phyloP scores from a whole-genome alignment of 768 basidiomycete species.

The Mycena rosella region DNA sequence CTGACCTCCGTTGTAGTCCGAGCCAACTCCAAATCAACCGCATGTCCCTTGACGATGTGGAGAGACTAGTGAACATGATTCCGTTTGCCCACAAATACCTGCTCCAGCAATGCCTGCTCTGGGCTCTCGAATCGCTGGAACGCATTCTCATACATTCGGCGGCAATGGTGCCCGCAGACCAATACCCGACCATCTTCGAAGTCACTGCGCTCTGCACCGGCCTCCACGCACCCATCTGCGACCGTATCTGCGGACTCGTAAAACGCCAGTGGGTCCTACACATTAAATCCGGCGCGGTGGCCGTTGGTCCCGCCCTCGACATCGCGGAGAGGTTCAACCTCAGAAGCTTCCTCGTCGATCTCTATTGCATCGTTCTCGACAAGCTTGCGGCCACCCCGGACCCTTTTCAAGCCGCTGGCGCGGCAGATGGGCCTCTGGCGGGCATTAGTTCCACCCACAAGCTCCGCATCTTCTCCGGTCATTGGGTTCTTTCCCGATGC shows the following conservation, averaged over 20 bases:
- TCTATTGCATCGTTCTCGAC: conserved; percentile 20
- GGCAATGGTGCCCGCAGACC: neutral
- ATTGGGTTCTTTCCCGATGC: conserved; percentile 8
- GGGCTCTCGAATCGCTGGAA: conserved; percentile 26
- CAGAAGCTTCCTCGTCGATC: conserved; percentile 17
- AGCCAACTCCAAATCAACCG: conserved; percentile 21
- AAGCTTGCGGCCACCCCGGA: neutral
- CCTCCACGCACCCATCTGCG: conserved; percentile 1
- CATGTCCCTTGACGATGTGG: conserved; percentile 18
- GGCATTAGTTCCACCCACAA: conserved; percentile 1
- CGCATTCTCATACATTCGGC: conserved; percentile 8
- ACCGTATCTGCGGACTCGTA: conserved; percentile 1
- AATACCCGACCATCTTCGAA: conserved; percentile 4
- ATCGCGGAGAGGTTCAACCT: conserved; percentile 1
- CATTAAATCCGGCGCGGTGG: neutral
- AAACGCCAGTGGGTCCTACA: conserved; percentile 11
- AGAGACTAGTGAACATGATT: conserved; percentile 3
- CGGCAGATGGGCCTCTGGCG: neutral
- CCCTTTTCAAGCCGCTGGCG: neutral
- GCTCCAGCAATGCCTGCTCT: conserved; percentile 13
- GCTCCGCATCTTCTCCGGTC: conserved; percentile 17
- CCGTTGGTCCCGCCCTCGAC: conserved; percentile 14
- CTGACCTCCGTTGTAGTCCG: neutral
- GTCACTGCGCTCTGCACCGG: conserved; percentile 8
- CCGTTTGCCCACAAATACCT: conserved; percentile 29